Percentiles rank a stretch among this genome's conserved stretches.
Conservation (phyloP, 176 grass and related monocot species). For the Oropetium thomaeum region DNA sequence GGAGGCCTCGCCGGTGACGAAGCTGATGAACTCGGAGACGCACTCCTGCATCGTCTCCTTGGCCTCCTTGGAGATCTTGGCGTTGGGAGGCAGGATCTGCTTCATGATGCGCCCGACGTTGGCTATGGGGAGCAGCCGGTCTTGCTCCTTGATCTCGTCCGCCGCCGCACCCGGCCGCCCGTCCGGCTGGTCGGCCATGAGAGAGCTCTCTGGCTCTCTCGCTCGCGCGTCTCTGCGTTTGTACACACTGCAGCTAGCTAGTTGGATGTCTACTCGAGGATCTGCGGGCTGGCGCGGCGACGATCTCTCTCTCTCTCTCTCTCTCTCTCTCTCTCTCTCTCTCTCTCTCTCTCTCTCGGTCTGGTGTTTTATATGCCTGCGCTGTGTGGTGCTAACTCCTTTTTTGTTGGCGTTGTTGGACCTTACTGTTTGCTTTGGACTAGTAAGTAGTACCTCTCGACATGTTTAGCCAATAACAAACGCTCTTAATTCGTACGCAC, state of each 20-base stretch:
- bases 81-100: slow-evolving; percentile 77
- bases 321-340: not conserved
- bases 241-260: no score
- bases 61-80: slow-evolving; percentile 89
- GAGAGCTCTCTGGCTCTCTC: not conserved
- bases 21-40: slow-evolving; percentile 90
- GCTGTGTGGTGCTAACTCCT: no score
- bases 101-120: slow-evolving; percentile 91
- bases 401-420: no score
- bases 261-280: no score
- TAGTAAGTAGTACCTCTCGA: no score
- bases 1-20: slow-evolving; percentile 80
- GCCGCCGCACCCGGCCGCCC: not conserved
- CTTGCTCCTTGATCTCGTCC: slow-evolving; percentile 72
- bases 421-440: no score
- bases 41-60: slow-evolving; percentile 96
- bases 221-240: no score
- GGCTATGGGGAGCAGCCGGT: slow-evolving; percentile 76
- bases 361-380: no score
- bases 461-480: no score
- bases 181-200: slow-evolving; percentile 43
- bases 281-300: no score
- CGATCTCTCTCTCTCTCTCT: not conserved
- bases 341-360: no score
- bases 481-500: no score